Evolutionary conservation across 2,329 filamentous ascomycete species (phyloP).

Genomic region (Fusarium sp.): DNA sequence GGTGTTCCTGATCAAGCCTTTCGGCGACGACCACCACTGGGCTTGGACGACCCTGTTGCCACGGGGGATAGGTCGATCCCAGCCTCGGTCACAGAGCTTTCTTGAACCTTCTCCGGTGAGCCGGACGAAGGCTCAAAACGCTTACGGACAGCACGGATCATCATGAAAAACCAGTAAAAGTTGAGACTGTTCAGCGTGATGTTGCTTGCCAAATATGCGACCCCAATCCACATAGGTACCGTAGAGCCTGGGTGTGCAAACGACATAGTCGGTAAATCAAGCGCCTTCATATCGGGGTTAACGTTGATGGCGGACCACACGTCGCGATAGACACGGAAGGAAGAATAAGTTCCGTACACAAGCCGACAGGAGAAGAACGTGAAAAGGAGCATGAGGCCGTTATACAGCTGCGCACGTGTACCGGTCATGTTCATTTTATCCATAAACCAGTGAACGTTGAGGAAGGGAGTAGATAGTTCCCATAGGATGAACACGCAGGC

Average conservation of each 20-base stretch:
- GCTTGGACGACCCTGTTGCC: conserved; percentile 43
- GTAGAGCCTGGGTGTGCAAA: conserved; percentile 61
- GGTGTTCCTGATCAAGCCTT: conserved; percentile 43
- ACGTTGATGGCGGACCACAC: conserved; percentile 65
- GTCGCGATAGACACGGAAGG: conserved; percentile 75
- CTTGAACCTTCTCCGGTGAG: conserved; percentile 44
- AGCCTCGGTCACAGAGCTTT: conserved; percentile 40
- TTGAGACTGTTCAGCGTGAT: conserved; percentile 80
- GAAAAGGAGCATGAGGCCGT: conserved; percentile 76
- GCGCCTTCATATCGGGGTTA: conserved; percentile 50
- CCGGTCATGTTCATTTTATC: conserved; percentile 88
- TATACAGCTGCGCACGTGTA: conserved; percentile 77
- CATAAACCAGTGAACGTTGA: conserved; percentile 93
- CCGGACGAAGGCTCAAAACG: conserved; percentile 69
- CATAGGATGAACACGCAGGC: conserved; percentile 84
- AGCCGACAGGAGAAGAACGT: conserved; percentile 83
- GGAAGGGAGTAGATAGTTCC: conserved; percentile 85
- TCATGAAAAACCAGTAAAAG: conserved; percentile 88
- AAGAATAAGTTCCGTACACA: conserved; percentile 81
- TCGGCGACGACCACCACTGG: conserved; percentile 40
- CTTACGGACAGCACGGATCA: conserved; percentile 83
- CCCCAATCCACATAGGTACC: conserved; percentile 77
- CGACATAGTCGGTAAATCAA: conserved; percentile 45
- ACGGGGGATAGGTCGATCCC: conserved; percentile 47
- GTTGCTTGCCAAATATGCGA: conserved; percentile 76